These are phyloP conservation scores for Diaporthe batatas DNA, from an alignment of 2,329 filamentous ascomycete species.

Conservation along the genomic window DNA sequence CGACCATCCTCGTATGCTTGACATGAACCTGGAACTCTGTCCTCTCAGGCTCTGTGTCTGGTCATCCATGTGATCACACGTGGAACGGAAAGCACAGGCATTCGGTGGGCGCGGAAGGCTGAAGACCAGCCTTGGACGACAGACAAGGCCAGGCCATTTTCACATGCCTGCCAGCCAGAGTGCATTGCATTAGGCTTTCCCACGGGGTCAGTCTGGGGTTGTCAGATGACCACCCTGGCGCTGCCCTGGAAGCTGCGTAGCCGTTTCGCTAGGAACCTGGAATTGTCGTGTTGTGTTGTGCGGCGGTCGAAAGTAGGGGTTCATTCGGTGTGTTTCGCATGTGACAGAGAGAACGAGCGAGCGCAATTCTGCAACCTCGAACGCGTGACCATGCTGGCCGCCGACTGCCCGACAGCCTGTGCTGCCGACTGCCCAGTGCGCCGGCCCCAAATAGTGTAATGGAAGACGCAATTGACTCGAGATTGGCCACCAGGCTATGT, in stretches of 20 bases:
- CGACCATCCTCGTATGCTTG: background rate
- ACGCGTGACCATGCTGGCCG: constrained; percentile 30
- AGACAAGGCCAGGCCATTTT: constrained; percentile 18
- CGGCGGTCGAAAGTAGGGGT: constrained; percentile 21
- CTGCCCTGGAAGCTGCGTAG: constrained; percentile 4
- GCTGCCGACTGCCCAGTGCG: background rate
- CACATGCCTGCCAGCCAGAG: constrained; percentile 35
- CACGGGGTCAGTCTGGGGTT: constrained; percentile 5
- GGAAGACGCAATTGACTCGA: constrained; percentile 29
- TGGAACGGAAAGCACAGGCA: background rate
- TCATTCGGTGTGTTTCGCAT: constrained; percentile 33
- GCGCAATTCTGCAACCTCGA: constrained; percentile 7
- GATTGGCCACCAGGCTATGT: constrained; percentile 30
- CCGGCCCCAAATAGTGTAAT: constrained; percentile 5
- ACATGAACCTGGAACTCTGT: background rate
- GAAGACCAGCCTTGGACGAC: background rate
- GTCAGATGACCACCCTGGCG: constrained; percentile 33
- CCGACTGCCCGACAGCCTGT: background rate
- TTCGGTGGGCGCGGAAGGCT: background rate
- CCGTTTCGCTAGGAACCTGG: constrained; percentile 10
- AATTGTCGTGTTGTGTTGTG: background rate
- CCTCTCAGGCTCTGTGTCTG: background rate
- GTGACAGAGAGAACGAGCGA: constrained; percentile 35
- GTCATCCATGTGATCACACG: background rate
- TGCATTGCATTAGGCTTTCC: constrained; percentile 3